Evolutionary conservation across 768 basidiomycete species (phyloP), one percentile per base, ranked within the genome.

Genomic region (Collybia mongolica): DNA sequence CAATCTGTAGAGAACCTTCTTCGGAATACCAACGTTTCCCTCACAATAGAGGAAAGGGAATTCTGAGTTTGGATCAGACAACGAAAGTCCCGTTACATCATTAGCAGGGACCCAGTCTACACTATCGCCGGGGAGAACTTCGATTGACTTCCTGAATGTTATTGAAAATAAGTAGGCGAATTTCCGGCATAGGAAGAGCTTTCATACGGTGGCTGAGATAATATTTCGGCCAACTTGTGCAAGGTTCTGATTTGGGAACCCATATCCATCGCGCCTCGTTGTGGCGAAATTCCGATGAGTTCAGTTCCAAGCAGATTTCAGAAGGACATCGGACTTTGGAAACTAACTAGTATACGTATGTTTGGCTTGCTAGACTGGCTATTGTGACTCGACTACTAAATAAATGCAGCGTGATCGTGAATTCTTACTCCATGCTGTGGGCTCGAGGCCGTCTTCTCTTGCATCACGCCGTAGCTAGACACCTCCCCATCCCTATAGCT

Each of bases 21-120:
- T 73, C 0, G 85, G 86, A 26, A 89, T 68, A 0, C 88, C 88
- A 11, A 90, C 74, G 47, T 90, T 75, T 6, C 74, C 73, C 37
- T 86, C 80, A 15, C 72, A 55, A 49, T 80, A 70, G 12, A 88
- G 59, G 61, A 85, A 87, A 1, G 85, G 84, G 39, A 68, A 65
- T 8, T 66, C 62, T 8, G 57, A 39, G 23, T 58, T 66, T 5
- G 61, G 61, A 23, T 59, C 61, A 6, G 3, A 3, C 11, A 9
- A 6, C 32, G 56, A 55, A 9, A 57, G 39, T 9, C 51, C 56
- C 18, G 58, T 48, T 18, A 60, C 54, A 24, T 54, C 4, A 40
- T 61, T 54, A 8, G 55, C 48, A 6, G 53, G 42, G 44, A 51
- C 56, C 82, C 82, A 86, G 36, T 74, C 70, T 17, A 72, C 60